Percentiles rank a stretch among this genome's conserved stretches.
Evolutionary conservation across 768 basidiomycete genomes (phyloP).

Genomic region (Wakefieldia striispora): DNA sequence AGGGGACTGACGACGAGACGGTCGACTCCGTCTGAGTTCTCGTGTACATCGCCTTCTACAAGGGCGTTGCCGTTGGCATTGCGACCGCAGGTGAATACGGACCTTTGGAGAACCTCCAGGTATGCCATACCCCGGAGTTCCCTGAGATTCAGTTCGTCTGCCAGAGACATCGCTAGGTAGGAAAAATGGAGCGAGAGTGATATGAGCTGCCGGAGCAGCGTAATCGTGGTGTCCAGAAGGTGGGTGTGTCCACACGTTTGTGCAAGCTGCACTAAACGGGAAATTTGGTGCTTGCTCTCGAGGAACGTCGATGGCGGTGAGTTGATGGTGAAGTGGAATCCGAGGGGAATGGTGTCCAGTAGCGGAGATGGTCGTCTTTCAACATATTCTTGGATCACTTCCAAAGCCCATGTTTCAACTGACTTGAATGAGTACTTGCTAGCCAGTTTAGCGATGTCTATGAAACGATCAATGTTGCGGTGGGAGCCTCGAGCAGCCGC

Average conservation of each 20-base stretch:
- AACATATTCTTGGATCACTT: constrained; percentile 68
- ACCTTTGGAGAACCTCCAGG: constrained; percentile 71
- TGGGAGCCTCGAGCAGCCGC: constrained; percentile 43
- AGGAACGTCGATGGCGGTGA: constrained; percentile 36
- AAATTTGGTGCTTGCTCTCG: constrained; percentile 47
- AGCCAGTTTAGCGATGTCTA: constrained; percentile 62
- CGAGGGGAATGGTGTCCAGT: constrained; percentile 39
- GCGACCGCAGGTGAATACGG: constrained; percentile 29
- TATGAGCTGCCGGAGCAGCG: constrained; percentile 61
- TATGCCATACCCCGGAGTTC: constrained; percentile 64
- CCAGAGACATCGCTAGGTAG: constrained; percentile 69
- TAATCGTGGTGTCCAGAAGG: constrained; percentile 59
- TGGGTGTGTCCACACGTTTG: constrained; percentile 63
- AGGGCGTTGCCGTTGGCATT: constrained; percentile 12
- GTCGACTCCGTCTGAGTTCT: constrained; percentile 38
- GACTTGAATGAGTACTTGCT: constrained; percentile 77
- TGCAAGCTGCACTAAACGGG: constrained; percentile 62
- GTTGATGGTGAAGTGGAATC: constrained; percentile 20
- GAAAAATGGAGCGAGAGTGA: constrained; percentile 60
- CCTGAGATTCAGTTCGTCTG: constrained; percentile 65
- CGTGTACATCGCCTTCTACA: constrained; percentile 33
- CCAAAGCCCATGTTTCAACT: constrained; percentile 71
- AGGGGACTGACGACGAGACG: constrained; percentile 51
- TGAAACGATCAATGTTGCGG: constrained; percentile 52
- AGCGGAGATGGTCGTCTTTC: constrained; percentile 56